These are phyloP conservation scores for Gaeumannomyces tritici DNA, from an alignment of 2,329 filamentous ascomycete species.

Conservation along the genomic window DNA sequence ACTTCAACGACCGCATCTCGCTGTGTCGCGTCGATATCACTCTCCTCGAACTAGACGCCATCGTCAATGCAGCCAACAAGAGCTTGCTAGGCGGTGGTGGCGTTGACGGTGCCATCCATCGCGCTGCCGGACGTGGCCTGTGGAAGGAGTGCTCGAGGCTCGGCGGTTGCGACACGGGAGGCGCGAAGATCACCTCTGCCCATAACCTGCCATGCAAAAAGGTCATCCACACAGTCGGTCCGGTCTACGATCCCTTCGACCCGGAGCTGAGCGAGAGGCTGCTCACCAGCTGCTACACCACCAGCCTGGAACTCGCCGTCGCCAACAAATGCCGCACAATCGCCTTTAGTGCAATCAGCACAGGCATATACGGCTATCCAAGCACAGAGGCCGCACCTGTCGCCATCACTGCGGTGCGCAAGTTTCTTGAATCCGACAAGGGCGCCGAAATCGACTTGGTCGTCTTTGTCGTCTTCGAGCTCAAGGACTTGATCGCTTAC, in stretches of 20 bases:
- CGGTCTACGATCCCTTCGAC: constrained; percentile 50
- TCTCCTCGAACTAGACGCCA: constrained; percentile 63
- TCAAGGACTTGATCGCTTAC: constrained; percentile 71
- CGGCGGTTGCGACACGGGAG: constrained; percentile 64
- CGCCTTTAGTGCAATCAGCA: constrained; percentile 79
- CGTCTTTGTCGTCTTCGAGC: constrained; percentile 76
- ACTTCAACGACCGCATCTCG: constrained; percentile 61
- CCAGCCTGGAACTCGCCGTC: constrained; percentile 63
- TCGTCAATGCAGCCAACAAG: constrained; percentile 87
- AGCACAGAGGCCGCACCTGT: constrained; percentile 60
- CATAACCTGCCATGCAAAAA: constrained; percentile 67
- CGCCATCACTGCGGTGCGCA: constrained; percentile 51
- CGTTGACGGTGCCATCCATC: constrained; percentile 81
- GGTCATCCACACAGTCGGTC: constrained; percentile 87
- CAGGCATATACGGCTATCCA: constrained; percentile 84
- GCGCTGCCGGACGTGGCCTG: constrained; percentile 63
- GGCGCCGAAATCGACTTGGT: constrained; percentile 55
- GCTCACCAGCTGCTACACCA: constrained; percentile 56
- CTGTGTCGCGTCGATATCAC: constrained; percentile 76
- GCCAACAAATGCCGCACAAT: constrained; percentile 57
- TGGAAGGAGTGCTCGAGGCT: constrained; percentile 62
- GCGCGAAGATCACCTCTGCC: constrained; percentile 72
- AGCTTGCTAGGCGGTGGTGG: constrained; percentile 79
- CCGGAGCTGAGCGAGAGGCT: constrained; percentile 34
- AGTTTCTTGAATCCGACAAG: constrained; percentile 39